phyloP scores from a whole-genome alignment of 2,329 filamentous ascomycete genomes.

The Paecilomyces fulvus region DNA sequence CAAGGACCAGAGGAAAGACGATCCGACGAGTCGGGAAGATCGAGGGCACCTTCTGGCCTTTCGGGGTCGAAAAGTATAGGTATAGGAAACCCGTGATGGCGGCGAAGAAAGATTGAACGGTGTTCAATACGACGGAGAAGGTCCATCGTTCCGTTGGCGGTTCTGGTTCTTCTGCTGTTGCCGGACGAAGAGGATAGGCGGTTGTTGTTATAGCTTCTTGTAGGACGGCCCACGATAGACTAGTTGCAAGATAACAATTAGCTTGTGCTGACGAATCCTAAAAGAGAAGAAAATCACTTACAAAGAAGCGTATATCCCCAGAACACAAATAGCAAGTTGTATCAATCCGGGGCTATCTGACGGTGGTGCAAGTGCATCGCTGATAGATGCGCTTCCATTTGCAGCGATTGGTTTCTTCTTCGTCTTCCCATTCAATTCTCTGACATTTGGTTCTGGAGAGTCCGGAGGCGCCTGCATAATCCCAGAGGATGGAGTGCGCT shows the following conservation, averaged over 20 bases:
- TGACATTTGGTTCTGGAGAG: constrained; percentile 17
- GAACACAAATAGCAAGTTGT: constrained; percentile 79
- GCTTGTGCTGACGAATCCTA: not conserved
- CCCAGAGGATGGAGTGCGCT: constrained; percentile 59
- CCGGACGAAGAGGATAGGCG: constrained; percentile 57
- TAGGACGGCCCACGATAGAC: constrained; percentile 89
- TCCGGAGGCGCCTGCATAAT: constrained; percentile 41
- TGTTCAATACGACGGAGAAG: constrained; percentile 92
- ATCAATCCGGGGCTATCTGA: constrained; percentile 50
- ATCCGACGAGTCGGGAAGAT: constrained; percentile 73
- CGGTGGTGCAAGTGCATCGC: constrained; percentile 18
- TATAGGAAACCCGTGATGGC: constrained; percentile 75
- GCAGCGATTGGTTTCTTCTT: constrained; percentile 6
- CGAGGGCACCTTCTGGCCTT: constrained; percentile 34
- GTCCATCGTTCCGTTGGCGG: constrained; percentile 64
- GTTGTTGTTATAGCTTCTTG: constrained; percentile 98
- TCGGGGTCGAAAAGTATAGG: constrained; percentile 57
- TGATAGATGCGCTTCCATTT: constrained; percentile 14
- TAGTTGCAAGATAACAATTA: constrained; percentile 23
- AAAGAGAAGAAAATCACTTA: constrained; percentile 34
- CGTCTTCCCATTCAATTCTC: constrained; percentile 24
- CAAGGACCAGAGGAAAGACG: constrained; percentile 68
- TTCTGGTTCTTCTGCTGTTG: constrained; percentile 35
- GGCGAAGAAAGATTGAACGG: constrained; percentile 85
- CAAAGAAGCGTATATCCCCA: constrained; percentile 96